These are phyloP conservation scores for Bacidia rubella DNA, from an alignment of 495 filamentous ascomycete species.

Conservation along the genomic window DNA sequence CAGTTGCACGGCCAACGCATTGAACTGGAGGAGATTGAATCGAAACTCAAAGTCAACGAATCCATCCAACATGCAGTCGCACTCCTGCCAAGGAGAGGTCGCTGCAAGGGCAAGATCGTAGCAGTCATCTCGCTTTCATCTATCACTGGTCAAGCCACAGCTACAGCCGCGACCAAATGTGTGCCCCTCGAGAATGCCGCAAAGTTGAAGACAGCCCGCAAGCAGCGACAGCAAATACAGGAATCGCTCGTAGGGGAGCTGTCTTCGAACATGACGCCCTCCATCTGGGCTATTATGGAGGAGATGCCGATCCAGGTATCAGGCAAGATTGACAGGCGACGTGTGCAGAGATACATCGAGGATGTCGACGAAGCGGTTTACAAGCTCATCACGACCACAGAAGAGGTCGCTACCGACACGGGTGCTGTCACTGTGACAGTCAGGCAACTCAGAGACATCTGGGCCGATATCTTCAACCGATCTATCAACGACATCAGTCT, in stretches of 20 bases:
- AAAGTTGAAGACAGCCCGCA: slow-evolving; percentile 14
- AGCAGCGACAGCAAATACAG: slow-evolving; percentile 7
- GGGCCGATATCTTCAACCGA: slow-evolving; percentile 26
- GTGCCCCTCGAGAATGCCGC: slow-evolving; percentile 1
- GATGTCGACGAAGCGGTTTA: slow-evolving; percentile 24
- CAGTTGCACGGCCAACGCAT: slow-evolving; percentile 23
- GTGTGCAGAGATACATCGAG: slow-evolving; percentile 31
- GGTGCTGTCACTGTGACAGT: slow-evolving; percentile 11
- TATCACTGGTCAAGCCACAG: slow-evolving; percentile 11
- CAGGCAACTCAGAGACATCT: slow-evolving; percentile 22
- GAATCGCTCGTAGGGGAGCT: slow-evolving; percentile 21
- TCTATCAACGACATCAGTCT: slow-evolving; percentile 19
- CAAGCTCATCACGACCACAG: slow-evolving; percentile 5
- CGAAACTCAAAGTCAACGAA: slow-evolving; percentile 28
- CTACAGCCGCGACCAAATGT: slow-evolving; percentile 6
- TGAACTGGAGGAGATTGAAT: slow-evolving; percentile 27
- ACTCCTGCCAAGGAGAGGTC: slow-evolving; percentile 5
- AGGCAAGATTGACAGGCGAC: slow-evolving; percentile 37
- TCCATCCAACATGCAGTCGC: slow-evolving; percentile 13
- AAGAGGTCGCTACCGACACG: not conserved
- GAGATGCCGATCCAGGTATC: slow-evolving; percentile 35
- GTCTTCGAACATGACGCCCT: slow-evolving; percentile 37
- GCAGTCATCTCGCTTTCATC: slow-evolving; percentile 7
- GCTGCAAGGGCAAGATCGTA: slow-evolving; percentile 12
- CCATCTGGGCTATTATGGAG: slow-evolving; percentile 31